A percentile compares a stretch with the other conserved stretches of the same genome.
Evolutionary conservation across 2,329 filamentous ascomycete genomes (phyloP).

Genomic region (Diaporthe batatas): DNA sequence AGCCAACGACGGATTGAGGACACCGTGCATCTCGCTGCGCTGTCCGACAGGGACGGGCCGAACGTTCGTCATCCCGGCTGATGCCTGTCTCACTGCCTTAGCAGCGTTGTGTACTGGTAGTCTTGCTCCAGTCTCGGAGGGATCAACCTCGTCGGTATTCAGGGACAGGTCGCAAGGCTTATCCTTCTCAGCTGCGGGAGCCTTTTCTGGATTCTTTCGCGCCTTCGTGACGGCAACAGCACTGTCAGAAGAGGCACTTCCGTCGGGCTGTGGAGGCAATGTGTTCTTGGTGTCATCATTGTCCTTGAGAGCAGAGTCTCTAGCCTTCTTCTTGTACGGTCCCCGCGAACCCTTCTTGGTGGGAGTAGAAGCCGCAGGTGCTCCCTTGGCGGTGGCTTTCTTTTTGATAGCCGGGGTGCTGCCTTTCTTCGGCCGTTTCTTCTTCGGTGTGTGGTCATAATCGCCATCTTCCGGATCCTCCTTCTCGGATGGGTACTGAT

Average conservation of each 20-base stretch:
- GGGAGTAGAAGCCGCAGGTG: neutral
- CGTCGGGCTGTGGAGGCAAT: neutral
- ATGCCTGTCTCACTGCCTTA: neutral
- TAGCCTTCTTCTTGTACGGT: neutral
- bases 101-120: neutral
- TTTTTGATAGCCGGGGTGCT: neutral
- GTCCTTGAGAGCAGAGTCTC: neutral
- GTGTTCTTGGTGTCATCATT: neutral
- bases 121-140: neutral
- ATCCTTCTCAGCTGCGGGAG: neutral
- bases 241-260: neutral
- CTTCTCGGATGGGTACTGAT: slow-evolving; percentile 4
- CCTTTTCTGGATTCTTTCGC: neutral
- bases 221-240: neutral
- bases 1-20: neutral
- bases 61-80: neutral
- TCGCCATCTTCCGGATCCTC: slow-evolving; percentile 20
- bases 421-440: slow-evolving; percentile 15
- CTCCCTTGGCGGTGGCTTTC: neutral
- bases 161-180: neutral
- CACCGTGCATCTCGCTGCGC: no score
- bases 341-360: neutral
- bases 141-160: neutral
- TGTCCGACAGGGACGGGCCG: neutral
- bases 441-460: slow-evolving; percentile 2